phyloP scores from a whole-genome alignment of 148 eudicot genomes.

The Chenopodium formosanum region DNA sequence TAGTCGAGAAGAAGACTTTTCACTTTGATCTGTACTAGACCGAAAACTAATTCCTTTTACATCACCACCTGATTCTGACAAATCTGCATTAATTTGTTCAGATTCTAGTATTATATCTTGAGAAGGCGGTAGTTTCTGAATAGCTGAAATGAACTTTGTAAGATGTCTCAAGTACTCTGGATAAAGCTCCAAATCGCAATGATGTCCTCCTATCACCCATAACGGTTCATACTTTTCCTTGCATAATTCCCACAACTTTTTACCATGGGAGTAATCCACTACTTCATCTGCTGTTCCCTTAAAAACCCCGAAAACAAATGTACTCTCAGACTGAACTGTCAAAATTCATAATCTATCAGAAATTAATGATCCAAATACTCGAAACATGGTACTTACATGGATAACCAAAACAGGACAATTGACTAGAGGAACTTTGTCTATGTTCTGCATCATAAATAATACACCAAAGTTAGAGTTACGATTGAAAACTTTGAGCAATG shows the following conservation, averaged over 20 bases:
- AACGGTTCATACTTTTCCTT: constrained; percentile 52
- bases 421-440: constrained; percentile 47
- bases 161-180: constrained; percentile 47
- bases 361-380: background rate
- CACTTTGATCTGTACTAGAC: constrained; percentile 25
- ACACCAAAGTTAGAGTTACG: background rate
- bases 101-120: background rate
- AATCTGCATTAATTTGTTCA: background rate
- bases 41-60: constrained; percentile 20
- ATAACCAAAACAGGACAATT: constrained; percentile 48
- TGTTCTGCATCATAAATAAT: constrained; percentile 38
- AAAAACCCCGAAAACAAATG: background rate
- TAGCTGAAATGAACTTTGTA: constrained; percentile 39
- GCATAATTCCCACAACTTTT: constrained; percentile 45
- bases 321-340: background rate
- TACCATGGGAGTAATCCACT: constrained; percentile 46
- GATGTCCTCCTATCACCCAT: constrained; percentile 51
- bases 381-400: constrained; percentile 40
- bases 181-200: constrained; percentile 43
- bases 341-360: no score
- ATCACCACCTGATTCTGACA: constrained; percentile 15
- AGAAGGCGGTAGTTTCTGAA: constrained; percentile 25
- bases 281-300: constrained; percentile 56
- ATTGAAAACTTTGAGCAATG: background rate
- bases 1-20: constrained; percentile 13